Base-by-base conservation (phyloP, 2,329 filamentous ascomycete species). In the Exophiala sp. region DNA sequence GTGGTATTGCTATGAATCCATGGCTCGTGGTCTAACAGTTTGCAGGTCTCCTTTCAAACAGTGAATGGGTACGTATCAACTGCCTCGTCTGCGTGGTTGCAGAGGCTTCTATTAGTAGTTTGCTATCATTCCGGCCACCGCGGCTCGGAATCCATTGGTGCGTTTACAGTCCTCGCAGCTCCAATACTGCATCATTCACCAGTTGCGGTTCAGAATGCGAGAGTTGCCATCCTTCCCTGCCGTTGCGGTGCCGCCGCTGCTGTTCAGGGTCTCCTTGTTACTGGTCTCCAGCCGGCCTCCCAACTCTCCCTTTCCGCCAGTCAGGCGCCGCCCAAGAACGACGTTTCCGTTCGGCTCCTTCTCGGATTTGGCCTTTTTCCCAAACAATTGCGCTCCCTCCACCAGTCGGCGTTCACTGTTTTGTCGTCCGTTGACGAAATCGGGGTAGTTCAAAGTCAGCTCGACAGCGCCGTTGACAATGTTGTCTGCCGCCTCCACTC, bases 401-500 rank as follows among this genome's bases (percentile, higher is more conserved):
- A 78, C 73, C 55, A 84, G 69, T 56, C 81, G 73, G 55, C 81
- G 71, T 73, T 84, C 81, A 48, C 66, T 73, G 70, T 84, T 84
- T 65, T 75, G 69, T 58, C 81, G 71, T 52, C 75, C 74, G 65
- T 96, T 96, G 76, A 96, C 89, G 66, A 95, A 95, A 73, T 95
- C 89, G 53, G 90, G 90, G 77, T 95, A 93, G 79, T 95, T 95
- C 67, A 96, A 81, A 24, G 90, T 95, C 65, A 95, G 75, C 78
- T 96, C 90, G 39, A 90, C 86, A 30, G 87, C 84, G 60, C 90
- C 90, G 69, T 85, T 90, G 71, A 90, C 81, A 65, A 95, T 88
- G 74, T 88, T 82, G 73, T 96, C 90, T 32, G 82, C 89, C 42
- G 90, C 90, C 74, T 96, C 90, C 16, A 95, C 90, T 67, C 90